Evolutionary conservation across 148 eudicot species (phyloP), one percentile per base, ranked within the genome.

Genomic region (Rhododendron molle): DNA sequence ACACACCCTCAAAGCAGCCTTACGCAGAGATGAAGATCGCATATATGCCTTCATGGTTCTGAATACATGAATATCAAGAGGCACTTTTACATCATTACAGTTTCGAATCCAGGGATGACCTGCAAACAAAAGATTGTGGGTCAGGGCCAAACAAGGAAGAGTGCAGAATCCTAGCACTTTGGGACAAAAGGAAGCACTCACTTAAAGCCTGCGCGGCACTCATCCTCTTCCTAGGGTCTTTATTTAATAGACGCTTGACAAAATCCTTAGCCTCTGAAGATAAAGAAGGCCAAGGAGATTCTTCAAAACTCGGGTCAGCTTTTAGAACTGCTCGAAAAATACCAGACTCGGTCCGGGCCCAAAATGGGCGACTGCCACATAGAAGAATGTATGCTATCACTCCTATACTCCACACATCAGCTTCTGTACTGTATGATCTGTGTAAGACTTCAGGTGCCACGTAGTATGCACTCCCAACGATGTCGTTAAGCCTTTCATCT

Each of bases 1-100:
- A 89, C 93, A 87, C 92, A 93, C 95, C 93, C 91, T 88, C 80
- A 93, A 88, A 83, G 93, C 95, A 86, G 93, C 95, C 93, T 91
- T 91, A 87, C 95, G 95, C 91, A 93, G 78, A 83, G 95, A 84
- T 58, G 93, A 91, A 38, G 95, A 93, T 79, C 91, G 88, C 95
- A 89, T 90, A 69, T 93, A 93, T 34, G 90, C 93, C 86, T 92
- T 93, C 93, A 93, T 90, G 49, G 86, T 88, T 88, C 91, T 91
- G 86, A 93, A 90, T 49, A 92, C 76, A 71, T 83, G 87, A 83
- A 91, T 87, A 86, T 93, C 93, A 23, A 93, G 90, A 44, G 91
- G 93, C 36, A 90, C 82, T 85, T 90, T 90, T 74, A 89, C 84
- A 38, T 50, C 88, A 32, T 83, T 82, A 86, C 85, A 83, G 87